Base-by-base conservation (phyloP, 768 basidiomycete species). In the Clathrus columnatus region DNA sequence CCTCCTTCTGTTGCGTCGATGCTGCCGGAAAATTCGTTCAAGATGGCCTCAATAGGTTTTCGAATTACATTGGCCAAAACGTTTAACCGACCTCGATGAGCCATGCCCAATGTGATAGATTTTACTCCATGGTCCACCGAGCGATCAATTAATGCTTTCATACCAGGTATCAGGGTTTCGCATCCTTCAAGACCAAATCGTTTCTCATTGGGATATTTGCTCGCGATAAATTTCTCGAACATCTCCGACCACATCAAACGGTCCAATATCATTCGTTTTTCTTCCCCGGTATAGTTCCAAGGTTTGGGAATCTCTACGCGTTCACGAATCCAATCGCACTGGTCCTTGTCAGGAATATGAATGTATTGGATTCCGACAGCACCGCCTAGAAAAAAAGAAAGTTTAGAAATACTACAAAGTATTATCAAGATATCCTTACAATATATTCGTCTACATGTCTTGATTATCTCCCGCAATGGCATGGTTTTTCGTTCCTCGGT, bases 241-340 rank as follows among this genome's bases (percentile, higher is more conserved):
- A 90, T 87, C 64, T 98, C 96, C n/a, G 95, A 98, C 96, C 96
- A 99, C 68, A 98, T 97, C 63, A 97, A 85, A 58, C 96, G 90
- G 73, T 99, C 96, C 54, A 99, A 82, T 61, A 99, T 94, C 90
- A 98, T 94, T 47, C 92, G 85, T 73, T 98, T 99, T 75, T 99
- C 96, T 63, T 99, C 96, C 51, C 94, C 81, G 50, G 88, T 90
- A 73, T 98, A 99, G 64, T 93, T 91, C 92, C 92, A 97, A 6
- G 95, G 95, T 63, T 88, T 85, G 0, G 96, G 96, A 16, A 86
- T 84, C 70, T 99, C 96, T 45, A 98, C 77, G 57, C 96, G 89
- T 67, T 93, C 91, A 61, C 96, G 80, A 64, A 99, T 94, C 96
- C 96, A 99, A 72, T 99, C 94, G 67, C 96, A 99, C 68, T 99